These are phyloP conservation scores for Coemansia sp. DNA, from an alignment of 192 early-diverging fungal genomes.

Conservation along the genomic window DNA sequence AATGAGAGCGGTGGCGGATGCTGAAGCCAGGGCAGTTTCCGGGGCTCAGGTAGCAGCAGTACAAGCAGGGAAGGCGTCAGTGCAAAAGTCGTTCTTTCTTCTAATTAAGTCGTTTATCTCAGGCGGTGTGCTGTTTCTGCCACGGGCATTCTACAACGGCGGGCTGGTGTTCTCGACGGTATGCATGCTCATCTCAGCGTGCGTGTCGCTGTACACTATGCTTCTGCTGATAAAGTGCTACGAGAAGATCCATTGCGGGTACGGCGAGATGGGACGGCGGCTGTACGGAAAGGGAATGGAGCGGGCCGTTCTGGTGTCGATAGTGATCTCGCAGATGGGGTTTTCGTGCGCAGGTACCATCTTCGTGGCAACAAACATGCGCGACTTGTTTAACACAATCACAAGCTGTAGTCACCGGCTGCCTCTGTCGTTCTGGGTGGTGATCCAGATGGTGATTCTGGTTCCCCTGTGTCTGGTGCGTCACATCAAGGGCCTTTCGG, in stretches of 20 bases:
- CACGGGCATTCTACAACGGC: slow-evolving; percentile 73
- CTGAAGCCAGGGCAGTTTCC: not conserved
- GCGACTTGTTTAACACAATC: slow-evolving; percentile 65
- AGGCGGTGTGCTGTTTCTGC: slow-evolving; percentile 70
- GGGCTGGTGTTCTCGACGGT: slow-evolving; percentile 62
- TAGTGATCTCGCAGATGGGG: slow-evolving; percentile 76
- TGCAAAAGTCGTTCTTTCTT: slow-evolving; percentile 71
- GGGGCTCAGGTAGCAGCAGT: not conserved
- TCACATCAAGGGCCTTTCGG: slow-evolving; percentile 82
- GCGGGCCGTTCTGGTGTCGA: slow-evolving; percentile 61
- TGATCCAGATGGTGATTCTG: slow-evolving; percentile 68
- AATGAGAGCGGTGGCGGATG: not conserved
- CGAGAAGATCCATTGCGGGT: slow-evolving; percentile 55
- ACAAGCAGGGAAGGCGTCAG: slow-evolving; percentile 51
- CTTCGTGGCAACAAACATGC: slow-evolving; percentile 84
- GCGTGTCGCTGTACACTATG: slow-evolving; percentile 62
- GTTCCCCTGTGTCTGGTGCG: slow-evolving; percentile 86
- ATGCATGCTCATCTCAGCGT: slow-evolving; percentile 57
- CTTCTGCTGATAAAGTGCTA: slow-evolving; percentile 63
- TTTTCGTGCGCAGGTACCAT: slow-evolving; percentile 85
- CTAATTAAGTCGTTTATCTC: slow-evolving; percentile 79
- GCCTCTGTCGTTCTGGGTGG: slow-evolving; percentile 70
- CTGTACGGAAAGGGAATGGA: slow-evolving; percentile 64
- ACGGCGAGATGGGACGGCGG: slow-evolving; percentile 64
- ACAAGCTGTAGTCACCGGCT: slow-evolving; percentile 62